Conservation (phyloP, 169 alveolate genomes). For the Theileria annulata region DNA sequence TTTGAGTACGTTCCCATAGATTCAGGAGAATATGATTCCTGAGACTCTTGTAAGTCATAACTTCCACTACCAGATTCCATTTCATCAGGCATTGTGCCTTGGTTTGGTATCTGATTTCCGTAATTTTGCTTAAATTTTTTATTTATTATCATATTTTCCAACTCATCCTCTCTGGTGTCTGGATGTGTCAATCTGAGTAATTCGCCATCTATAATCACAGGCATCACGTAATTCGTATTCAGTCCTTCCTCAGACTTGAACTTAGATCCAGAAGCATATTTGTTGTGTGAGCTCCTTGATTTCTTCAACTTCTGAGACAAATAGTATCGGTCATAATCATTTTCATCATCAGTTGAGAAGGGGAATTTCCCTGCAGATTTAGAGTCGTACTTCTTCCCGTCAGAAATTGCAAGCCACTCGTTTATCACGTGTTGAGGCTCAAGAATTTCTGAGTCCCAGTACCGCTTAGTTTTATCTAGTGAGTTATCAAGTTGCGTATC, state of each 20-base stretch:
- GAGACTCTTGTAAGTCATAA: slow-evolving; percentile 1
- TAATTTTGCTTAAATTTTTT: neutral
- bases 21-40: neutral
- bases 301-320: neutral
- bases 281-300: neutral
- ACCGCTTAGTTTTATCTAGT: slow-evolving; percentile 5
- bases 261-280: slow-evolving; percentile 18
- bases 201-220: neutral
- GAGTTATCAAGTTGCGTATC: neutral
- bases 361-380: neutral
- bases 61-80: neutral
- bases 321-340: neutral
- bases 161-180: slow-evolving; percentile 8
- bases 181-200: neutral
- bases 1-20: neutral
- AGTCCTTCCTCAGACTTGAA: neutral
- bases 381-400: slow-evolving; percentile 20
- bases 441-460: slow-evolving; percentile 23
- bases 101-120: neutral
- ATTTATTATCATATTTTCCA: slow-evolving; percentile 3
- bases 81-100: neutral
- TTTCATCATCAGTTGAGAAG: slow-evolving; percentile 22
- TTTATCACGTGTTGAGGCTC: slow-evolving; percentile 28
- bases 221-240: slow-evolving; percentile 5
- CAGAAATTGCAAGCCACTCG: slow-evolving; percentile 42